Base-by-base conservation (phyloP, 179 eudicot species). In the Kewa caespitosa region DNA sequence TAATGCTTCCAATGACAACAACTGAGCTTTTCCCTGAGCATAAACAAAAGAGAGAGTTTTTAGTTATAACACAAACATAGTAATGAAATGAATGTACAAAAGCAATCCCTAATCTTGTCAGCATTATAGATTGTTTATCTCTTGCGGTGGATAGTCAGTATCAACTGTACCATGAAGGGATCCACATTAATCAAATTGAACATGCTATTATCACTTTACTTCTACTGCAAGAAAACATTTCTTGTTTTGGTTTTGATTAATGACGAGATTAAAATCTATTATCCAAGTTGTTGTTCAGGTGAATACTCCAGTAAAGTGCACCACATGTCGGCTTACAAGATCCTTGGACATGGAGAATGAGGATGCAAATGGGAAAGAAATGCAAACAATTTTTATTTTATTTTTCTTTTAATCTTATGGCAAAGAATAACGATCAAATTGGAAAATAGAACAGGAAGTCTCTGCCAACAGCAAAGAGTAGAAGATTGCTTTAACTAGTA, bases 1-100 rank as follows among this genome's bases (percentile, higher is more conserved):
- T 59, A 91, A 20, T 41, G 92, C 96, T 84, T 91, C 95, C 75
- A 85, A n/a, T 2, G 97, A 88, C 72, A 92, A 70, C 76, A 91
- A 76, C 42, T 88, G 94, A 34, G 84, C 89, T 74, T 81, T 81
- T 71, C 91, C 94, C 96, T 92, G 87, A 38, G 34, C 50, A 77
- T 54, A 23, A 50, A 63, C 13, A 46, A 61, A 33, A 25, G 65
- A 7, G 8, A 12, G 18, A 48, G 31, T 62, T 63, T 33, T 25
- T n/a, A 70, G 43, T 54, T 31, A 15, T 46, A 43, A 9, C 32
- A 3, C 2, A 46, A 17, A 15, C 31, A 28, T 41, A 25, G 8
- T 27, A n/a, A 30, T 12, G 25, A 30, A 12, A 48, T 23, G 59
- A 8, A 69, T 46, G 22, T 11, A 43, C 2, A 0, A n/a, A 8